A percentile compares a stretch with the other conserved stretches of the same genome.
phyloP scores from a whole-genome alignment of 176 grass and related monocot genomes.

The Saccharum spontaneum region DNA sequence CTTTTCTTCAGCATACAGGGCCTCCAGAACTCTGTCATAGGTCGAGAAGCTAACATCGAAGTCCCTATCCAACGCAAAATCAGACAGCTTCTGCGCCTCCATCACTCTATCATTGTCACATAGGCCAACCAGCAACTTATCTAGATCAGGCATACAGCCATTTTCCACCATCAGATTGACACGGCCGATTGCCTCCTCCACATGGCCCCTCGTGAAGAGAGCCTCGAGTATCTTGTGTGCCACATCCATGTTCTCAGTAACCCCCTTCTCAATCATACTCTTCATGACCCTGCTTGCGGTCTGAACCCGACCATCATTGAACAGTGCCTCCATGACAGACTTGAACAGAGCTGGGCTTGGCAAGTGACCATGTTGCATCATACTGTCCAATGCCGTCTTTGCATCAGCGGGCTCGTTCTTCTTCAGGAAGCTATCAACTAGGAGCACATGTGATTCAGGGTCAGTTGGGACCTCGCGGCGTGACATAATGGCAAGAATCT shows the following conservation, averaged over 20 bases:
- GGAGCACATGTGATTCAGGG: constrained; percentile 52
- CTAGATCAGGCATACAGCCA: constrained; percentile 69
- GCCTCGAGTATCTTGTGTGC: constrained; percentile 70
- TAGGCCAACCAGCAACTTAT: constrained; percentile 58
- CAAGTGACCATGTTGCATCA: constrained; percentile 90
- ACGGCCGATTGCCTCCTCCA: constrained; percentile 81
- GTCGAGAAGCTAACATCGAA: constrained; percentile 72
- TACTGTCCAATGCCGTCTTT: constrained; percentile 67
- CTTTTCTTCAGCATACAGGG: constrained; percentile 66
- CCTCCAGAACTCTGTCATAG: constrained; percentile 82
- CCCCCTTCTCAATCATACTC: constrained; percentile 88
- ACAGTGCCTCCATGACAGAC: constrained; percentile 73
- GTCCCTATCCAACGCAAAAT: constrained; percentile 77
- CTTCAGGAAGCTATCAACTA: constrained; percentile 78
- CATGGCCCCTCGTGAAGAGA: constrained; percentile 85
- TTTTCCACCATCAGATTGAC: constrained; percentile 76
- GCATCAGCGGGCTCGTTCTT: constrained; percentile 80
- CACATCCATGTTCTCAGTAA: constrained; percentile 84
- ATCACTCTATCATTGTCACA: constrained; percentile 70
- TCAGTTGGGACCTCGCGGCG: constrained; percentile 67
- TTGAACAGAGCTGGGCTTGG: constrained; percentile 73
- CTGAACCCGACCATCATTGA: constrained; percentile 63
- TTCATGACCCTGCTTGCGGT: constrained; percentile 94
- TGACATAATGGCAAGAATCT: constrained; percentile 79
- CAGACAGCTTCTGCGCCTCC: constrained; percentile 80